Base-by-base conservation (phyloP, 2,329 filamentous ascomycete species). In the Helotiales sp. region DNA sequence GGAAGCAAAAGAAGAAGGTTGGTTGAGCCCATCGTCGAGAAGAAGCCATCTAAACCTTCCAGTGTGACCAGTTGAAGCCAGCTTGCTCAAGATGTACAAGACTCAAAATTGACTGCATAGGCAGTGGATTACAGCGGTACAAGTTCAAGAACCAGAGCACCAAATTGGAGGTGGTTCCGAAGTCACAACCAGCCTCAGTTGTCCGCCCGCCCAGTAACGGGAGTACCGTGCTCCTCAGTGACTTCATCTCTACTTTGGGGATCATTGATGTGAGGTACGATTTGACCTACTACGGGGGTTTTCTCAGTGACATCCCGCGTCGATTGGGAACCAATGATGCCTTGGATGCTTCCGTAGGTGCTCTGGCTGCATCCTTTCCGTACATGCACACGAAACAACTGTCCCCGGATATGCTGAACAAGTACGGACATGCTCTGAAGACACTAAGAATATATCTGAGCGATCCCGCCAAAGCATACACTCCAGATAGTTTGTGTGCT, bases 231-330 rank as follows among this genome's bases (percentile, higher is more conserved):
- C 24, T 50, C 24, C 47, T 50, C 47, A 28, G 47, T 28, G 47
- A 50, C 15, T 50, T 50, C 24, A 50, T 50, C 22, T 50, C 47
- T 28, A 50, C 47, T 2, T 15, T 50, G 2, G 24, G 47, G 24
- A 26, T 50, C 24, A 28, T 50, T 50, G 47, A 50, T 28, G 47
- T 50, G 47, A 50, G 47, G 47, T 50, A 50, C 24, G 47, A 50
- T 13, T 50, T 50, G 24, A 50, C 47, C 10, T 28, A 50, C 24
- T 50, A 50, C 24, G 47, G 47, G 17, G 22, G 47, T 10, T 50
- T 50, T 13, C 47, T 50, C 47, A 50, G 24, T 28, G 47, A 28
- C 17, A 26, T 50, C 13, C 47, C 47, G 11, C 47, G 47, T 17
- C 47, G 47, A 28, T 10, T 50, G 47, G 47, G 47, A 50, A 50